Evolutionary conservation across 345 rosid genomes (phyloP).

Genomic region (Eucalyptus regnans): DNA sequence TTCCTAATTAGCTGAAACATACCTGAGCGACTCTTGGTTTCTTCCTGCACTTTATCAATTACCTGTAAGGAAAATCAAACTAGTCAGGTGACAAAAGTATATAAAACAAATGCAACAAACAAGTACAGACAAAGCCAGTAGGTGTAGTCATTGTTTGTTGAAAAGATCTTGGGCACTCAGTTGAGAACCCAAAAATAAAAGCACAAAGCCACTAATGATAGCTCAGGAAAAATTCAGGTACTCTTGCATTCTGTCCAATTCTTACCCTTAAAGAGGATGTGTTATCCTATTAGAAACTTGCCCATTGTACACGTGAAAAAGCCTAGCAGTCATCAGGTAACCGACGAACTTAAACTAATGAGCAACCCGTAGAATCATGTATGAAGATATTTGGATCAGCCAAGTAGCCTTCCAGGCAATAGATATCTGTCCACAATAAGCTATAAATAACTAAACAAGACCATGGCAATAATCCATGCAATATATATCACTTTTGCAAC

Average conservation of each 20-base stretch:
- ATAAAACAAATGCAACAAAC: neutral
- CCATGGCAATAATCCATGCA: neutral
- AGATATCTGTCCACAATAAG: neutral
- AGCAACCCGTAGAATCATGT: neutral
- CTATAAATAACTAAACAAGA: neutral
- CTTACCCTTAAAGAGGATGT: neutral
- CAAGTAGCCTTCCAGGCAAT: neutral
- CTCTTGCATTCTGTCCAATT: neutral
- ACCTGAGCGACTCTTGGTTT: slow-evolving; percentile 67
- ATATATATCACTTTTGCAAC: neutral
- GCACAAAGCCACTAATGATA: neutral
- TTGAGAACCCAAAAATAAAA: neutral
- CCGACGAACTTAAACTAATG: neutral
- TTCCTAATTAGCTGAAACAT: neutral
- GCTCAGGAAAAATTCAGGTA: neutral
- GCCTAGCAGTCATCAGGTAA: neutral
- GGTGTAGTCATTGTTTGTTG: neutral
- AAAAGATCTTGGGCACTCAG: neutral
- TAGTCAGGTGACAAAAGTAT: neutral
- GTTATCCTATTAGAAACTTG: neutral
- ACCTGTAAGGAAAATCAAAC: slow-evolving; percentile 36
- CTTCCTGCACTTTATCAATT: slow-evolving; percentile 83
- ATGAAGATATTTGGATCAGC: neutral
- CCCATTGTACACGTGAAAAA: neutral
- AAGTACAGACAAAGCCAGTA: neutral